phyloP scores from a whole-genome alignment of 1,139 yeast species.

The Tardiomyces depauwii region DNA sequence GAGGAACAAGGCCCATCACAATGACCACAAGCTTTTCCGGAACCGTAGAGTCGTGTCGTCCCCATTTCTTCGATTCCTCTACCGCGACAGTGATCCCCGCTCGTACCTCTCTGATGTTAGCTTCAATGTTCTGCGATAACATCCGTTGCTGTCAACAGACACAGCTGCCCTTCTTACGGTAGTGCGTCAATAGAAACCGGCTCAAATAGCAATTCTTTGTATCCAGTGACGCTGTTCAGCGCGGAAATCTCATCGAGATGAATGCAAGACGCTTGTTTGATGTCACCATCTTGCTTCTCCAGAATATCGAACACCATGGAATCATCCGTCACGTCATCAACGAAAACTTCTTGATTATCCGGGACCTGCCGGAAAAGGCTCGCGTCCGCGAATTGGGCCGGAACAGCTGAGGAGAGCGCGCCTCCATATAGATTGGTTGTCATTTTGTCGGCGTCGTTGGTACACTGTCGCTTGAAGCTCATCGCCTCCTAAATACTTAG shows the following conservation, averaged over 20 bases:
- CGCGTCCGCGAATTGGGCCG: conserved; percentile 54
- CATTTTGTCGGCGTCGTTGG: no score
- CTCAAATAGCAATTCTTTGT: neutral
- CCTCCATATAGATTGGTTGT: conserved; percentile 54
- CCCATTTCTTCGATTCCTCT: neutral
- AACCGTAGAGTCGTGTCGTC: neutral
- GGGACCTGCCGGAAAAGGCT: conserved; percentile 70
- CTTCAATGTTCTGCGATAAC: neutral
- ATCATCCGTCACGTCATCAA: conserved; percentile 21
- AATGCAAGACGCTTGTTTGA: neutral
- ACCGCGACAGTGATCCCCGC: neutral
- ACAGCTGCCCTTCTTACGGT: no score
- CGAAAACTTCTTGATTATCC: conserved; percentile 79
- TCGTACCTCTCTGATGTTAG: neutral
- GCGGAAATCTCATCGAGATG: neutral
- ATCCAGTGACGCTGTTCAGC: neutral
- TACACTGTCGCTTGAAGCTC: no score
- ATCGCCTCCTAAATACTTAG: no score
- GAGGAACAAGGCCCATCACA: neutral
- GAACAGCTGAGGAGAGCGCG: conserved; percentile 49
- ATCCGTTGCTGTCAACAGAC: neutral
- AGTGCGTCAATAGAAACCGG: neutral
- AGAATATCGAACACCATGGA: neutral
- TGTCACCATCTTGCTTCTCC: neutral
- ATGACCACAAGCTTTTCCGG: neutral